A percentile compares a stretch with the other conserved stretches of the same genome.
Evolutionary conservation across 495 filamentous ascomycete genomes (phyloP).

Genomic region (Hypoxylon trugodes): DNA sequence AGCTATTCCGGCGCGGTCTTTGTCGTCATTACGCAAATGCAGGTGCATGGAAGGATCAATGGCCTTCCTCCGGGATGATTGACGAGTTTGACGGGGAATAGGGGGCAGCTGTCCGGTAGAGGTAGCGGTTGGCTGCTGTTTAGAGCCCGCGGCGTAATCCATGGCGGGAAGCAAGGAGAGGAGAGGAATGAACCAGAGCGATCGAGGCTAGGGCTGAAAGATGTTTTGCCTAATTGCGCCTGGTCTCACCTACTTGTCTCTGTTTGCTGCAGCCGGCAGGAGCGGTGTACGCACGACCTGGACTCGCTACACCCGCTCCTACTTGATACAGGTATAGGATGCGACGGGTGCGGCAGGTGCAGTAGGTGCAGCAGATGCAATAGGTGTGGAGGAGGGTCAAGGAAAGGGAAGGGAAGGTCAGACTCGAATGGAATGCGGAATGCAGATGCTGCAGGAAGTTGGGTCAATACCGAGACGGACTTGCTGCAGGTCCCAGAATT

Average conservation of each 20-base stretch:
- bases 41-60: conserved; percentile 49
- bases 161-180: conserved; percentile 33
- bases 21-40: conserved; percentile 39
- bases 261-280: conserved; percentile 22
- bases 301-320: too few relatives aligned
- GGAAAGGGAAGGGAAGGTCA: conserved; percentile 22
- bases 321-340: conserved; percentile 18
- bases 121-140: conserved; percentile 22
- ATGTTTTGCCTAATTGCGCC: conserved; percentile 39
- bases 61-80: conserved; percentile 49
- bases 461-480: conserved; percentile 32
- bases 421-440: conserved; percentile 13
- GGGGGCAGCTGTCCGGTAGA: conserved; percentile 37
- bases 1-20: conserved; percentile 55
- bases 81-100: conserved; percentile 45
- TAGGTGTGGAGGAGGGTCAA: too few relatives aligned
- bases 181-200: conserved; percentile 6
- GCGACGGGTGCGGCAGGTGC: conserved; percentile 25
- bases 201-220: conserved; percentile 35
- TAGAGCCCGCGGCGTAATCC: conserved; percentile 30
- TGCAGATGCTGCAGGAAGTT: conserved; percentile 29
- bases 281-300: conserved; percentile 29
- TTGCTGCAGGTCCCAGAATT: conserved; percentile 38
- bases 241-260: conserved; percentile 31
- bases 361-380: too few relatives aligned